Base-by-base conservation (phyloP, 495 filamentous ascomycete genomes). In the Cryomyces antarcticus region DNA sequence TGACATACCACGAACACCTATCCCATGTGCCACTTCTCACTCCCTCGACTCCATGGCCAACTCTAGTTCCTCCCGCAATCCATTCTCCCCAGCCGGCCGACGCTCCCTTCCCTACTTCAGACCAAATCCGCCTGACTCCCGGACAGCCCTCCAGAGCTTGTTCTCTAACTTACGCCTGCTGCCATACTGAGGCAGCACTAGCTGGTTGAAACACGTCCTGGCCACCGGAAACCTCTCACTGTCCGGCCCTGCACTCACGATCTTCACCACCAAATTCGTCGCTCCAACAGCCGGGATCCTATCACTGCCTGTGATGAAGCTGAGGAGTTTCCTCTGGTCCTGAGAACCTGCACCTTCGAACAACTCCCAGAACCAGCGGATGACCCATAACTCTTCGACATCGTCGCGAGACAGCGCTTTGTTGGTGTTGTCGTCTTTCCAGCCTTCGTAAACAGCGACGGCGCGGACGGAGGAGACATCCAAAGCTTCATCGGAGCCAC, bases 251-350 rank as follows among this genome's bases (percentile, higher is more conserved):
- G 39, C 35, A 84, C 31, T 7, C 7, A 67, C 67, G 27, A 93
- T 60, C 44, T 75, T 72, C 34, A 95, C 81, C 6, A 77, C 68
- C 41, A 94, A 63, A 50, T 74, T 84, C 29, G 82, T 82, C 10
- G 85, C 80, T 2, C 87, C 87, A 75, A 84, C 86, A 5, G 87
- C 88, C 4, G 87, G 87, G 42, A 94, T 84, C 11, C 87, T 75
- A 52, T 95, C 87, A 46, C 82, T 89, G 2, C 86, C 84, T n/a
- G 87, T 95, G 50, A 95, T 78, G 50, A 95, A 95, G 11, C 77
- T 75, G 24, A 95, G 57, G 37, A 95, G 57, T 60, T 78, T 77
- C 17, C 87, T 66, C 61, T 94, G 87, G 31, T 76, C 71, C 38
- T 63, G 61, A 1, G 82, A 73, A 4, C 60, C 60, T 4, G 82